Conservation (phyloP, 345 rosid species). For the Physaria fendleri region DNA sequence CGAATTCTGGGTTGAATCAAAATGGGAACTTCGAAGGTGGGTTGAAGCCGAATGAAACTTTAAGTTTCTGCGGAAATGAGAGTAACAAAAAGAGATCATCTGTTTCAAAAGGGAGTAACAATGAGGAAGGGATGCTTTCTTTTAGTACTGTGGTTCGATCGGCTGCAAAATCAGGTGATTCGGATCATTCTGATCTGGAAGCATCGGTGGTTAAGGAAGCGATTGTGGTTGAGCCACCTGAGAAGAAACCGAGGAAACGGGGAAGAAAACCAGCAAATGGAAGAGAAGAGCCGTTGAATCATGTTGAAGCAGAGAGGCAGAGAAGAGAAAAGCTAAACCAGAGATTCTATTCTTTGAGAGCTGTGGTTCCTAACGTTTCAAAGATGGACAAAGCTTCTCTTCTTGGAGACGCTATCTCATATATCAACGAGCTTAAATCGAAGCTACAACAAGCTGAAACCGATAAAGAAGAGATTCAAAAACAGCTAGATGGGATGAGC, state of each 20-base stretch:
- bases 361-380: constrained; percentile 96
- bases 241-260: constrained; percentile 86
- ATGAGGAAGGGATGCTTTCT: constrained; percentile 86
- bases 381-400: constrained; percentile 99
- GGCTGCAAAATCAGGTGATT: constrained; percentile 53
- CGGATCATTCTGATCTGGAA: constrained; percentile 91
- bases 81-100: constrained; percentile 62
- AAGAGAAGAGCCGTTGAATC: constrained; percentile 96
- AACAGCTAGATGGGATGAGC: constrained; percentile 48
- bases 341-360: constrained; percentile 82
- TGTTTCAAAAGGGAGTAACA: constrained; percentile 31
- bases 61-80: constrained; percentile 36
- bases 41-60: constrained; percentile 62
- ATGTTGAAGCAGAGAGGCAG: constrained; percentile 99
- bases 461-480: constrained; percentile 66
- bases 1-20: constrained; percentile 37
- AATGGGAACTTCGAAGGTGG: constrained; percentile 43
- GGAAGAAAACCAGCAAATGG: constrained; percentile 99
- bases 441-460: constrained; percentile 62
- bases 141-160: constrained; percentile 65
- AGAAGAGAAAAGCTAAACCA: constrained; percentile 99
- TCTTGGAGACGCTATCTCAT: constrained; percentile 85
- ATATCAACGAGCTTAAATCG: constrained; percentile 72
- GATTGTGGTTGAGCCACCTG: constrained; percentile 67
- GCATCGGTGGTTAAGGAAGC: constrained; percentile 89